phyloP scores from a whole-genome alignment of 306 rosid species.

The Hylodesmum podocarpum region DNA sequence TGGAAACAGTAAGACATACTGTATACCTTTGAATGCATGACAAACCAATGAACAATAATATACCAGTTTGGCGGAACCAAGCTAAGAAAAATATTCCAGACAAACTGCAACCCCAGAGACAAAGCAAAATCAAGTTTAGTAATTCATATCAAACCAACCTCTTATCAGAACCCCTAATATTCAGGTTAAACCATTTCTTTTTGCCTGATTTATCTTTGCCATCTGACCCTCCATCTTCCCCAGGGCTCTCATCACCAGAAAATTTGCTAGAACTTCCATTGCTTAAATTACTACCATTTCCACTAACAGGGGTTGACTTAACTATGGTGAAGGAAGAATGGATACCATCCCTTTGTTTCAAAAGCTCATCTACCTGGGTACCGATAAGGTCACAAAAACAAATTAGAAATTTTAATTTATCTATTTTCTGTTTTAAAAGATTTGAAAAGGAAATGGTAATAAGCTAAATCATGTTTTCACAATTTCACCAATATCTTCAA shows the following conservation, averaged over 20 bases:
- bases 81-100: slow-evolving; percentile 34
- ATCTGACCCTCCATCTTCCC: slow-evolving; percentile 83
- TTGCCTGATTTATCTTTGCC: slow-evolving; percentile 82
- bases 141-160: slow-evolving; percentile 36
- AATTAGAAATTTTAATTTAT: not conserved
- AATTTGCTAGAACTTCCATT: slow-evolving; percentile 80
- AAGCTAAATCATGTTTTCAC: not conserved
- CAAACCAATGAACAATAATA: slow-evolving; percentile 43
- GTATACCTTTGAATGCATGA: slow-evolving; percentile 42
- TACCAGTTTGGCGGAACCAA: slow-evolving; percentile 46
- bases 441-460: not conserved
- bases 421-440: not conserved
- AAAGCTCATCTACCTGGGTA: slow-evolving; percentile 92
- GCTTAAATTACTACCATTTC: slow-evolving; percentile 51
- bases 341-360: slow-evolving; percentile 83
- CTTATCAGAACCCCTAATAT: slow-evolving; percentile 68
- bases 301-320: slow-evolving; percentile 36
- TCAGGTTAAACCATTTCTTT: slow-evolving; percentile 97
- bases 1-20: slow-evolving; percentile 35
- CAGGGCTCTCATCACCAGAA: slow-evolving; percentile 71
- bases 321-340: slow-evolving; percentile 74
- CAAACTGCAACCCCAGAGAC: slow-evolving; percentile 39
- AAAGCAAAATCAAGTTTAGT: slow-evolving; percentile 20
- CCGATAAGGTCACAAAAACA: not conserved
- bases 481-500: not conserved